Evolutionary conservation across 2,329 filamentous ascomycete species (phyloP).

Genomic region (Rhynchosporium graminicola): DNA sequence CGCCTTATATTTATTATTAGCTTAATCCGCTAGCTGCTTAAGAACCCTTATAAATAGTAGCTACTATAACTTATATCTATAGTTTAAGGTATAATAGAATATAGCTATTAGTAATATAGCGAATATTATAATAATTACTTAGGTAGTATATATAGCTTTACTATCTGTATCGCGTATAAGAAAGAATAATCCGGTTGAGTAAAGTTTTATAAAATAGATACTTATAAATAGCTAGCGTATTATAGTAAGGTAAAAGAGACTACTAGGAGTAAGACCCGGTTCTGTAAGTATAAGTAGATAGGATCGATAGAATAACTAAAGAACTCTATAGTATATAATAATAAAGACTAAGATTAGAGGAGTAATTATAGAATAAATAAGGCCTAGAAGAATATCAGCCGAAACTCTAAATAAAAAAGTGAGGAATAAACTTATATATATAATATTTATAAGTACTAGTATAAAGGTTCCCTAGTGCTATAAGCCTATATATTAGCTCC

Average conservation of each 20-base stretch:
- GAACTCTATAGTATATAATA: constrained; percentile 4
- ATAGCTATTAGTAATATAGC: not conserved
- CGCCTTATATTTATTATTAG: not conserved
- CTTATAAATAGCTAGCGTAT: constrained; percentile 33
- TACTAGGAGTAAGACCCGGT: constrained; percentile 52
- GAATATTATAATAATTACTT: constrained; percentile 31
- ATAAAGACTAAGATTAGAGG: constrained; percentile 11
- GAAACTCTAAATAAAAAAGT: constrained; percentile 2
- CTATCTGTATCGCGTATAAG: constrained; percentile 29
- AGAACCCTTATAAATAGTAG: not conserved
- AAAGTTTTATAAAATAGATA: constrained; percentile 33
- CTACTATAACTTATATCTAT: constrained; percentile 1
- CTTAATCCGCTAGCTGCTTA: not conserved
- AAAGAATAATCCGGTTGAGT: constrained; percentile 31
- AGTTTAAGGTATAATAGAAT: constrained; percentile 1
- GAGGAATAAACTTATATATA: constrained; percentile 29
- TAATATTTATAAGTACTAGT: constrained; percentile 31
- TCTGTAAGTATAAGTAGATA: constrained; percentile 41
- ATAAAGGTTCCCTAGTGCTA: constrained; percentile 28
- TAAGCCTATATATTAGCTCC: constrained; percentile 30
- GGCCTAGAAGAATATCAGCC: constrained; percentile 46
- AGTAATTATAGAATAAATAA: constrained; percentile 32
- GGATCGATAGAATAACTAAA: constrained; percentile 2
- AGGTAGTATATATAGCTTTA: constrained; percentile 25
- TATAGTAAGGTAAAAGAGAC: constrained; percentile 45